Evolutionary conservation across 1,139 yeast species (phyloP), one percentile per base, ranked within the genome.

Genomic region (Nadsonia commutata): DNA sequence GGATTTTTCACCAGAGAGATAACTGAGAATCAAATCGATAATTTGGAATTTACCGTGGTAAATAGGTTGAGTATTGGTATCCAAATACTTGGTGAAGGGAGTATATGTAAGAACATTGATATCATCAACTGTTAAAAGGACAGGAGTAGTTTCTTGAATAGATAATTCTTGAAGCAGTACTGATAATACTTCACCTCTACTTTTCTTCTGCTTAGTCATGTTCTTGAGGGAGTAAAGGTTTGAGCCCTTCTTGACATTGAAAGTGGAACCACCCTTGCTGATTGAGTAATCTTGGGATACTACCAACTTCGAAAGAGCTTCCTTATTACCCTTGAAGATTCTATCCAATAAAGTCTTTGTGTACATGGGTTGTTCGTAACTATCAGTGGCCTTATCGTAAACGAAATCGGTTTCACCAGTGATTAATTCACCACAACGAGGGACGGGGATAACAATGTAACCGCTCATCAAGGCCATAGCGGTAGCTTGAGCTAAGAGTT

Each of bases 311-410:
- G 67, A 56, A 48, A 83, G 70, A 4, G 68, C 55, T 2, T 60
- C 66, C 49, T 65, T 67, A 62, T 84, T 86, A 31, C 77, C 77
- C 42, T 67, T 66, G 43, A 72, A 65, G 45, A 80, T 65, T 59
- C 75, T 76, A 51, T 67, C 65, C 51, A 83, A 60, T 62, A 83
- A 71, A 46, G 71, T 68, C 54, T 76, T 76, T 46, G 82, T 67
- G 54, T 70, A 74, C 93, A 81, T 81, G 45, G 94, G 95, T 60
- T 86, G 95, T 44, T 76, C 80, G 58, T 77, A 84, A 43, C 66
- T 56, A 21, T 66, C 63, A 27, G 70, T 55, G 40, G 62, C 63
- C 33, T 67, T 64, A 58, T 81, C 80, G 51, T 62, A 71, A 45
- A 72, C 65, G 56, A 76, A 82, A 58, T 83, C 94, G 47, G 68